Evolutionary conservation across 805 yeast genomes (phyloP).

Genomic region (Isabelozyma heimii): DNA sequence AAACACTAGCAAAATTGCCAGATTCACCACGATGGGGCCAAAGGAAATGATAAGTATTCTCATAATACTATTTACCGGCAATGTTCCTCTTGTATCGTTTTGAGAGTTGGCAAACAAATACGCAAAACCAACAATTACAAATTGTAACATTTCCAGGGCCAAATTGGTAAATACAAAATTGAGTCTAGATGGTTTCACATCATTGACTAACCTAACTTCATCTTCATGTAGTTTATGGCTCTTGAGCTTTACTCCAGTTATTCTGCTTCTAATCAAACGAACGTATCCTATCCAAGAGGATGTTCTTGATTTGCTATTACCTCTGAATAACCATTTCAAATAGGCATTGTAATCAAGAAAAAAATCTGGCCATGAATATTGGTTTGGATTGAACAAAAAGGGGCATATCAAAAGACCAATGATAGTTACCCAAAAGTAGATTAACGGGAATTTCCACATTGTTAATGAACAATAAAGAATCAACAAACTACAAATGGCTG

Average conservation of each 20-base stretch:
- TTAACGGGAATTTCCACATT: constrained; percentile 58
- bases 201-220: constrained; percentile 41
- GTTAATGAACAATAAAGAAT: constrained; percentile 56
- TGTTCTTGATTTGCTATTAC: constrained; percentile 41
- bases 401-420: constrained; percentile 68
- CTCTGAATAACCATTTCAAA: constrained; percentile 50
- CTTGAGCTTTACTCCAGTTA: constrained; percentile 54
- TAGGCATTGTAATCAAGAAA: constrained; percentile 64
- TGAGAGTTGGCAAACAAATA: constrained; percentile 56
- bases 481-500: constrained; percentile 49
- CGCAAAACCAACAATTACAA: constrained; percentile 39
- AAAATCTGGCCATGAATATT: constrained; percentile 65
- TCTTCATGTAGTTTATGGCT: constrained; percentile 14
- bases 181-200: constrained; percentile 48
- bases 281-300: constrained; percentile 48
- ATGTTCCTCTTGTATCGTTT: constrained; percentile 34
- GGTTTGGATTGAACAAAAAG: constrained; percentile 74
- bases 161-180: constrained; percentile 42
- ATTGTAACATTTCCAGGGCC: constrained; percentile 32
- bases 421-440: constrained; percentile 74
- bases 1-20: constrained; percentile 34
- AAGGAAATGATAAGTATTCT: constrained; percentile 44
- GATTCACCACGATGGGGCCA: constrained; percentile 48
- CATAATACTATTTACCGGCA: constrained; percentile 39
- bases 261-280: constrained; percentile 49